Percentiles rank a stretch among this genome's conserved stretches.
These are phyloP conservation scores for Diversispora epigaea DNA, from an alignment of 192 early-diverging fungal species.

Conservation along the genomic window DNA sequence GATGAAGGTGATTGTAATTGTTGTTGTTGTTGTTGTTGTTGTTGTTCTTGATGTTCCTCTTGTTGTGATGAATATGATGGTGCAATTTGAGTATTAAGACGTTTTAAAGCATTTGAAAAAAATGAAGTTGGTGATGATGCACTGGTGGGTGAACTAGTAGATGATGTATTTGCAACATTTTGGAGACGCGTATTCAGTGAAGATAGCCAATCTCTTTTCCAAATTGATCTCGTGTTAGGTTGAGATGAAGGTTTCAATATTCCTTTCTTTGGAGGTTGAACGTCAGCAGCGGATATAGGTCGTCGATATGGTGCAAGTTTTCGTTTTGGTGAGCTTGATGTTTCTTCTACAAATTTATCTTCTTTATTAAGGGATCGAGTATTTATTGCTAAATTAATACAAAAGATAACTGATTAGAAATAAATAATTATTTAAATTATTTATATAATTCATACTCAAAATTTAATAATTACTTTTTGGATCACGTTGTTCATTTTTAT, in stretches of 20 bases:
- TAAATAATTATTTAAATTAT: too few species aligned
- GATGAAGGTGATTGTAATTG: neutral
- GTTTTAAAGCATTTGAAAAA: constrained; percentile 16
- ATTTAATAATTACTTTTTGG: too few species aligned
- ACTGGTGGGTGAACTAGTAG: neutral
- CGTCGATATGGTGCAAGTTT: neutral
- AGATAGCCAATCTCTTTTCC: constrained; percentile 24
- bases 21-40: neutral
- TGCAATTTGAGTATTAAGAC: neutral
- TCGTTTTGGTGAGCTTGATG: neutral
- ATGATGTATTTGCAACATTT: neutral
- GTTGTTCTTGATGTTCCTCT: neutral
- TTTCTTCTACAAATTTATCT: too few species aligned
- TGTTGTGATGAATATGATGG: neutral
- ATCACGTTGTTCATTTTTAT: too few species aligned
- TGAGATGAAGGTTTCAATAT: constrained; percentile 14
- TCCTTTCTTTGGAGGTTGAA: neutral
- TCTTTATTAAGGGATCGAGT: neutral
- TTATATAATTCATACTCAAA: too few species aligned
- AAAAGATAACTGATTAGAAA: too few species aligned
- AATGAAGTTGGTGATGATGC: constrained; percentile 3
- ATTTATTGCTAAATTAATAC: too few species aligned
- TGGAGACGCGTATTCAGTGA: constrained; percentile 17
- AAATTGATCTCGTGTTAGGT: neutral
- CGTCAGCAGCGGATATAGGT: neutral